Conservation (phyloP, 2,329 filamentous ascomycete genomes). For the Paecilomyces formosus region DNA sequence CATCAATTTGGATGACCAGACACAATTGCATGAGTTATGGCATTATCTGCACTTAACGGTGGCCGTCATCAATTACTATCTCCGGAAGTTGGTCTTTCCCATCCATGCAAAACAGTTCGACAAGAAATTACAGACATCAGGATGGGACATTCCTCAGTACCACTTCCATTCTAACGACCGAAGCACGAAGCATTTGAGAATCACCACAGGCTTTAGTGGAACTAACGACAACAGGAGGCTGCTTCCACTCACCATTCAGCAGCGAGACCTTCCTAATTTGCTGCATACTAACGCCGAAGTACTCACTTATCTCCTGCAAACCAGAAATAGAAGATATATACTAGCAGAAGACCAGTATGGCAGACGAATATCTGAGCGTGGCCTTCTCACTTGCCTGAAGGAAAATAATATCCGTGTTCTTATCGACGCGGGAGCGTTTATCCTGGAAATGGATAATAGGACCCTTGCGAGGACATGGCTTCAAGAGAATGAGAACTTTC, state of each 20-base stretch:
- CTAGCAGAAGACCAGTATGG: constrained; percentile 20
- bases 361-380: constrained; percentile 38
- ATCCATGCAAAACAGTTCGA: constrained; percentile 57
- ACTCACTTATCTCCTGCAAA: constrained; percentile 49
- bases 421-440: constrained; percentile 58
- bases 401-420: constrained; percentile 42
- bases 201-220: constrained; percentile 63
- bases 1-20: constrained; percentile 56
- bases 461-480: constrained; percentile 47
- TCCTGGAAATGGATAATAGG: constrained; percentile 54
- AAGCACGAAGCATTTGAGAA: no score
- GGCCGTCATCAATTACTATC: constrained; percentile 51
- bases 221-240: constrained; percentile 59
- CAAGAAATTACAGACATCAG: constrained; percentile 56
- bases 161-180: no score
- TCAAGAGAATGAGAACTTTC: constrained; percentile 33
- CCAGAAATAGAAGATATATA: constrained; percentile 44
- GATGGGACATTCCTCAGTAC: constrained; percentile 58
- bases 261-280: constrained; percentile 52
- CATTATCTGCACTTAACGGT: constrained; percentile 41
- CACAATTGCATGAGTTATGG: constrained; percentile 48
- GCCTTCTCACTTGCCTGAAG: constrained; percentile 38
- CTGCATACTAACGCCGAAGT: constrained; percentile 59
- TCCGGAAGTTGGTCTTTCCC: constrained; percentile 60
- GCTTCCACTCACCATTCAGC: constrained; percentile 54